Evolutionary conservation across 2,329 filamentous ascomycete species (phyloP), one percentile per base, ranked within the genome.

Genomic region (Aspergillus pseudoglaucus): DNA sequence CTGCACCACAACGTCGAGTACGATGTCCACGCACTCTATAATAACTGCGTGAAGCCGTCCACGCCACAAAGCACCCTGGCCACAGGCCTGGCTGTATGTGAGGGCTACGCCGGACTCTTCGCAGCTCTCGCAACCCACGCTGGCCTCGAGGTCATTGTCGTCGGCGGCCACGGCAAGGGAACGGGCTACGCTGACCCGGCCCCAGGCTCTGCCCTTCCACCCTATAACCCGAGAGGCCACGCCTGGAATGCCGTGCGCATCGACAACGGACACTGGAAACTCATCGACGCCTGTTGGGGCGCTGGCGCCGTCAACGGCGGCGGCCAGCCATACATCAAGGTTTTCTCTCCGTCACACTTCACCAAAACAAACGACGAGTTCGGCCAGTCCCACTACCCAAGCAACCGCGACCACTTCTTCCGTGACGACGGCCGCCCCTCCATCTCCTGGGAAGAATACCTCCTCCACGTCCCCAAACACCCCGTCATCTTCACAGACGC

Each of bases 241-340:
- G 91, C 93, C 0, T 96, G 93, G 93, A 96, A 95, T 61, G 90
- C 87, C 0, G 88, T 96, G 6, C 79, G 82, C 45, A 89, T 97
- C 49, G 91, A 97, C 59, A 80, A 83, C 22, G 88, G 88, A 2
- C 80, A 83, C 54, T 97, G 91, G 91, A 95, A 96, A 68, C 78
- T 97, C 1, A 72, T 97, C 43, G 93, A 98, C 61, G 70, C 86
- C 0, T 97, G 91, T 64, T 98, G 93, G 93, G 93, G 93, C 35
- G 88, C 91, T 0, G 91, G 91, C 2, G 75, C 81, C 52, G 69
- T 95, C 7, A 68, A 75, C 39, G 74, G 72, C 1, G 51, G 66
- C 61, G 75, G 73, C 14, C 69, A 77, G 48, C 67, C 74, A 1
- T 96, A 90, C 69, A 78, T 78, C 39, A 79, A 85, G 57, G 64